Conservation (phyloP, 106 monocot genomes). For the Allium cepa region DNA sequence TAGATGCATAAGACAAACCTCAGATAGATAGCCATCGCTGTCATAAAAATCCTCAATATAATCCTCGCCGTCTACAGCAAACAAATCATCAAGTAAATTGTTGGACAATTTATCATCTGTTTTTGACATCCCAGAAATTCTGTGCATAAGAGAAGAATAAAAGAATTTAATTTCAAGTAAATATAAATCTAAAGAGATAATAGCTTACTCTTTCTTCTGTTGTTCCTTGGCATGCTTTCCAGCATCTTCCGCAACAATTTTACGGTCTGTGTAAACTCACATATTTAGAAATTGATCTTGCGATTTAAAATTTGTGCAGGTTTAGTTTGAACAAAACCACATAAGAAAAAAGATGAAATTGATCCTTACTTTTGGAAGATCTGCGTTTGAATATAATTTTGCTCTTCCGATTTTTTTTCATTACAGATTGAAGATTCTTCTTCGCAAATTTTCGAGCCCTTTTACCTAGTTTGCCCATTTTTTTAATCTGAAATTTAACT, state of each 20-base stretch:
- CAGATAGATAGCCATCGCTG: conserved; percentile 59
- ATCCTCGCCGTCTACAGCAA: conserved; percentile 22
- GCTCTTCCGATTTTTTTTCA: conserved; percentile 39
- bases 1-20: conserved; percentile 24
- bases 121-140: conserved; percentile 11
- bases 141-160: conserved; percentile 6
- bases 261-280: background rate
- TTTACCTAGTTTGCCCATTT: conserved; percentile 69
- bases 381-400: conserved; percentile 25
- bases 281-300: background rate
- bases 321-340: background rate
- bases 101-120: conserved; percentile 6
- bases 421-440: conserved; percentile 56
- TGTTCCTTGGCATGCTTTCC: background rate
- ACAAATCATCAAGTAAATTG: conserved; percentile 25
- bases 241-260: background rate
- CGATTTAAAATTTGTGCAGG: background rate
- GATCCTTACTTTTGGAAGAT: conserved; percentile 6
- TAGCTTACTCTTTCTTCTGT: background rate
- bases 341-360: background rate
- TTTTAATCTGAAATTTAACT: background rate
- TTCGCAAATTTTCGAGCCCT: conserved; percentile 66
- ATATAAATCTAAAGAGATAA: background rate
- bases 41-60: conserved; percentile 38
- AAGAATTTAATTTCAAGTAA: background rate